phyloP scores from a whole-genome alignment of 2,329 filamentous ascomycete species.

The Magnaporthales sp. region DNA sequence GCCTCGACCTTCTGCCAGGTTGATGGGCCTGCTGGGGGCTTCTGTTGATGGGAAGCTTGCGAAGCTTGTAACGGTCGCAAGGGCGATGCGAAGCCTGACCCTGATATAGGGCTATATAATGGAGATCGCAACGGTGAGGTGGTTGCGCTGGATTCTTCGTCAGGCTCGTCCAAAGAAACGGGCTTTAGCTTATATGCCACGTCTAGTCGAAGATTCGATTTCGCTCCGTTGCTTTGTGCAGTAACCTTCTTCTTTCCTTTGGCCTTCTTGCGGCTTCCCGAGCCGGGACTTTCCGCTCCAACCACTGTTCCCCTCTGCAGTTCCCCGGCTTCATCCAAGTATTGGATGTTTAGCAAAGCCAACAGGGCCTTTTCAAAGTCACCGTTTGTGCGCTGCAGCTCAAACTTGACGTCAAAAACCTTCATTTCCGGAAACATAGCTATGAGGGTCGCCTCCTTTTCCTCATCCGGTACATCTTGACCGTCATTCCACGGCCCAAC shows the following conservation, averaged over 20 bases:
- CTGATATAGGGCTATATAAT: background rate
- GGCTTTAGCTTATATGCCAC: constrained; percentile 30
- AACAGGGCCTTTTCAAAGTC: constrained; percentile 67
- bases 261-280: constrained; percentile 20
- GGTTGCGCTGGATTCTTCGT: background rate
- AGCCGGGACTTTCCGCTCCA: constrained; percentile 38
- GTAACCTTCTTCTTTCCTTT: constrained; percentile 15
- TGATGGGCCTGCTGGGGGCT: background rate
- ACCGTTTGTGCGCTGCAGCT: constrained; percentile 57
- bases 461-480: constrained; percentile 33
- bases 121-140: background rate
- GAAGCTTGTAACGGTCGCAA: background rate
- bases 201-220: constrained; percentile 24
- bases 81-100: background rate
- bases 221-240: constrained; percentile 22
- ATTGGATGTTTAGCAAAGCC: constrained; percentile 69
- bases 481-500: background rate
- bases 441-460: constrained; percentile 54
- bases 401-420: constrained; percentile 54
- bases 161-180: constrained; percentile 17
- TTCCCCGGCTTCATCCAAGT: constrained; percentile 59
- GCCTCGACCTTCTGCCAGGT: constrained; percentile 1
- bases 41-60: background rate
- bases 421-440: constrained; percentile 67
- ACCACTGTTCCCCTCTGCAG: constrained; percentile 65